Percentiles rank a stretch among this genome's conserved stretches.
Conservation (phyloP, 306 rosid species). For the Fragaria vesca region DNA sequence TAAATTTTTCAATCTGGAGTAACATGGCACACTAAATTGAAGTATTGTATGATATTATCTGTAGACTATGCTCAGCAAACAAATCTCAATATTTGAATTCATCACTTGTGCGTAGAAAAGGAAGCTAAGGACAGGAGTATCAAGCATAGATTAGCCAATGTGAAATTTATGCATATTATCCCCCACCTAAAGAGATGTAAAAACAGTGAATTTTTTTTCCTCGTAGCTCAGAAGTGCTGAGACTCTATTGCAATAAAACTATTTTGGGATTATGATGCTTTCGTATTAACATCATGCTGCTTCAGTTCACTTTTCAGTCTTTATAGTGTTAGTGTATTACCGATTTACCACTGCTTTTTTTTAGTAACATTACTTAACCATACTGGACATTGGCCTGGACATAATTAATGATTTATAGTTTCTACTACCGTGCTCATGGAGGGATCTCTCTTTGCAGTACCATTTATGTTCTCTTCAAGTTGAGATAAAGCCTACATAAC, state of each 20-base stretch:
- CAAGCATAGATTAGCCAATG: background rate
- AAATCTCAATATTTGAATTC: background rate
- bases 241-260: background rate
- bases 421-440: slow-evolving; percentile 18
- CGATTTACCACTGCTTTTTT: background rate
- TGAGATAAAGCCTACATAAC: slow-evolving; percentile 36
- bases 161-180: background rate
- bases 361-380: background rate
- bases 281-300: background rate
- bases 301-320: background rate
- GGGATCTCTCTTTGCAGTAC: slow-evolving; percentile 52
- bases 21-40: background rate
- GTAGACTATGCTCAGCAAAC: background rate
- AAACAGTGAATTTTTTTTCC: background rate
- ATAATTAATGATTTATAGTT: background rate
- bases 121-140: background rate
- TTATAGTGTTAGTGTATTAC: background rate
- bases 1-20: background rate
- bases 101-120: background rate
- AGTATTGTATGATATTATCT: background rate
- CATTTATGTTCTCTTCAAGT: slow-evolving; percentile 65
- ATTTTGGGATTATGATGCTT: background rate
- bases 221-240: background rate
- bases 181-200: background rate
- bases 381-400: background rate